Evolutionary conservation across 495 filamentous ascomycete species (phyloP).

Genomic region (Podospora pseudocomata): DNA sequence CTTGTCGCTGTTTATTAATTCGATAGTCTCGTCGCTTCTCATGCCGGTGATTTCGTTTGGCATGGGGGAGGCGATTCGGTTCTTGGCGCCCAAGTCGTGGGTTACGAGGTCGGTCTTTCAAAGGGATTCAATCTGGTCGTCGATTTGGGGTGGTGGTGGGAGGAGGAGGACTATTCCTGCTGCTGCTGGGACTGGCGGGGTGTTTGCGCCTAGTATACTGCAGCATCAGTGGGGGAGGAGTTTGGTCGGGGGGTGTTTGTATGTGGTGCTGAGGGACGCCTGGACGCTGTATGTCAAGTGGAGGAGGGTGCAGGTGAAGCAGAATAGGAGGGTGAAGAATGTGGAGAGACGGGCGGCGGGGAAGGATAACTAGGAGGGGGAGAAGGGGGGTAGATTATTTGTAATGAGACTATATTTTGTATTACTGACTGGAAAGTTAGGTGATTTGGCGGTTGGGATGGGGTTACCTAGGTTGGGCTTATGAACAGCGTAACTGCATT

Average conservation of each 20-base stretch:
- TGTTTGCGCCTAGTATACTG: slow-evolving; percentile 41
- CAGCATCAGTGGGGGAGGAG: slow-evolving; percentile 76
- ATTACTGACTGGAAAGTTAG: neutral
- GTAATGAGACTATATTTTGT: neutral
- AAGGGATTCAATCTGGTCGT: neutral
- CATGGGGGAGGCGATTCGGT: slow-evolving; percentile 65
- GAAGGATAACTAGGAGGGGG: neutral
- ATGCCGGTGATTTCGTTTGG: slow-evolving; percentile 44
- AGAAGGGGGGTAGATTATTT: neutral
- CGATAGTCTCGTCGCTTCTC: slow-evolving; percentile 39
- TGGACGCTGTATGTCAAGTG: slow-evolving; percentile 72
- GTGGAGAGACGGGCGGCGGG: slow-evolving; percentile 26
- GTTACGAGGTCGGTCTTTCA: slow-evolving; percentile 37
- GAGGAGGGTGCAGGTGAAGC: slow-evolving; percentile 64
- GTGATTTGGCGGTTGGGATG: neutral
- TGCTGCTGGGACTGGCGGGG: slow-evolving; percentile 42
- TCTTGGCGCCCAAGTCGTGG: slow-evolving; percentile 60
- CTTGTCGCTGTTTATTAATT: slow-evolving; percentile 30
- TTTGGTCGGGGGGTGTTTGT: slow-evolving; percentile 73
- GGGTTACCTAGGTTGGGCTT: neutral
- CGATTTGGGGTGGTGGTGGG: neutral
- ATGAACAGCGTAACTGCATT: neutral
- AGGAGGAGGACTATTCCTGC: slow-evolving; percentile 1
- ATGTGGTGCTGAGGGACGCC: slow-evolving; percentile 73
- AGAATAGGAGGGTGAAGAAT: slow-evolving; percentile 63